Evolutionary conservation across 176 grass and related monocot species (phyloP), one percentile per base, ranked within the genome.

Genomic region (Puya raimondii): DNA sequence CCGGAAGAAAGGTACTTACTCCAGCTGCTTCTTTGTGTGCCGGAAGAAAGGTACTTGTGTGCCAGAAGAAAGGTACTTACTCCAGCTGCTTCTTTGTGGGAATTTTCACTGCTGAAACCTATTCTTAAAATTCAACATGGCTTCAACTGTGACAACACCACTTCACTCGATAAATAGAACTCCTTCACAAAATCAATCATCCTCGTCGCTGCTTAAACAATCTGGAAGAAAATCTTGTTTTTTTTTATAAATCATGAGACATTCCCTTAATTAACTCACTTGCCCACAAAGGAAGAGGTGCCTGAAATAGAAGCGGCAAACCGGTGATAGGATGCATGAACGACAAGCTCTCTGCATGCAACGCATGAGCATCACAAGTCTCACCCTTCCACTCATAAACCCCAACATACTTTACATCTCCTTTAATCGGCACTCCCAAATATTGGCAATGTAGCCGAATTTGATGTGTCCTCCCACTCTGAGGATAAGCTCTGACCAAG

Each of bases 331-430:
- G 94, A 80, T 99, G 94, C 18, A 68, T 66, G 54, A 93, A 92
- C 42, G 86, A 85, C 51, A 99, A 56, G 49, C 71, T 86, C 72
- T 90, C 94, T 0, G 89, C 94, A 76, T 99, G 89, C 23, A 97
- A 63, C 23, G 84, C 79, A 73, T 97, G 89, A 15, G 78, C 78
- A 72, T 93, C 86, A 21, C 61, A 93, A 64, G 74, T 69, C 25
- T 72, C 54, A 33, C 82, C 89, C 0, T 93, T 69, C 84, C 89
- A 90, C 27, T 88, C 82, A 42, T 78, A 73, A 67, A 88, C 79
- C 56, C 94, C 94, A 0, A 89, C 82, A 14, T 92, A 97, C 54
- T 97, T 97, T 23, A 88, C 94, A 79, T 97, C 94, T 9, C 94
- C 94, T 85, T 67, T 88, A 53, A 93, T 93, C 0, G 89, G 71